Evolutionary conservation across 306 rosid species (phyloP).

Genomic region (Malus domestica): DNA sequence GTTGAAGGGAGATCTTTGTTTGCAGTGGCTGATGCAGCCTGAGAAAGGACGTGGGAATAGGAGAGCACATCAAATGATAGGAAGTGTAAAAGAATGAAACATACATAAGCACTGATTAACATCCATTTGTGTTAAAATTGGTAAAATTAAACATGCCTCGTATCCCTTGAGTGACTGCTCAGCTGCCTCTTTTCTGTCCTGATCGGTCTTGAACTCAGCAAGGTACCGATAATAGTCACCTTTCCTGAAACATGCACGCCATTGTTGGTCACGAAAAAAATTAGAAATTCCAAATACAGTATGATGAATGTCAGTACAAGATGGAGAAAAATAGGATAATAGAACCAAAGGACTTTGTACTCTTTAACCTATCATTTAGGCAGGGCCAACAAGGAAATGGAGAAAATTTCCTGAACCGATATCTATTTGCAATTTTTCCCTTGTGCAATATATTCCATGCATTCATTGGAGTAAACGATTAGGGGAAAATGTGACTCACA

Average conservation of each 20-base stretch:
- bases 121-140: slow-evolving; percentile 10
- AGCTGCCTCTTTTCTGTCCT: slow-evolving; percentile 49
- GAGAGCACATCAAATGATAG: slow-evolving; percentile 8
- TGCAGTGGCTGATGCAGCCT: slow-evolving; percentile 89
- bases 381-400: neutral
- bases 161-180: slow-evolving; percentile 48
- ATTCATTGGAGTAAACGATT: neutral
- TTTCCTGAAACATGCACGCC: slow-evolving; percentile 30
- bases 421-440: neutral
- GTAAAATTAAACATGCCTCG: slow-evolving; percentile 43
- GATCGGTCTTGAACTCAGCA: slow-evolving; percentile 48
- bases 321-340: neutral
- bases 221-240: slow-evolving; percentile 49
- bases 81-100: neutral
- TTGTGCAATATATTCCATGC: neutral
- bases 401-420: neutral
- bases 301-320: neutral
- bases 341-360: slow-evolving; percentile 7
- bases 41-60: slow-evolving; percentile 10
- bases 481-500: slow-evolving; percentile 49
- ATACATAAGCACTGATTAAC: slow-evolving; percentile 11
- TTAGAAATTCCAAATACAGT: neutral
- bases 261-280: neutral
- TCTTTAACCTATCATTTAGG: neutral
- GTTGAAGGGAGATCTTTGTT: slow-evolving; percentile 89